These are phyloP conservation scores for Ophiostoma ips DNA, from an alignment of 2,329 filamentous ascomycete genomes.

Conservation along the genomic window DNA sequence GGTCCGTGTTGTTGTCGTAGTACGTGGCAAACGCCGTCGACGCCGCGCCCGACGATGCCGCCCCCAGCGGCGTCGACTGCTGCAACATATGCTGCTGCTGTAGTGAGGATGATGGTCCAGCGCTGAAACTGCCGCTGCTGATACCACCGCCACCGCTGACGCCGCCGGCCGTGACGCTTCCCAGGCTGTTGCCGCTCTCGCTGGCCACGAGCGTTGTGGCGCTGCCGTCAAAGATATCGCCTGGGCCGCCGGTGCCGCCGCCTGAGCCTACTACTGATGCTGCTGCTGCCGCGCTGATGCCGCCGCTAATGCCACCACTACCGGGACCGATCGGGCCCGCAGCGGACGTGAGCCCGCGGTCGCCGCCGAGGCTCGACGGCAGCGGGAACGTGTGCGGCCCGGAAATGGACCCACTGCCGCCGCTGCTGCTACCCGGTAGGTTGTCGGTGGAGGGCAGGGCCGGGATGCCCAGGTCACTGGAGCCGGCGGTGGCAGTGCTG, in stretches of 20 bases:
- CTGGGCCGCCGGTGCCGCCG: too few species aligned
- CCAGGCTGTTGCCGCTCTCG: slow-evolving; percentile 13
- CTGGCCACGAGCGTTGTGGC: slow-evolving; percentile 10
- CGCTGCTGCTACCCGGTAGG: not conserved
- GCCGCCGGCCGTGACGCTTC: slow-evolving; percentile 13
- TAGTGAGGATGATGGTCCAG: too few species aligned
- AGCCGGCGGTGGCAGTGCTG: slow-evolving; percentile 30
- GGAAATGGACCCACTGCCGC: slow-evolving; percentile 11
- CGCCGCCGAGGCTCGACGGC: not conserved
- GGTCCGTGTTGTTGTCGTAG: slow-evolving; percentile 48
- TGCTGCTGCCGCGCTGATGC: slow-evolving; percentile 29
- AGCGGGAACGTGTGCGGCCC: not conserved
- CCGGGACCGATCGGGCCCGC: slow-evolving; percentile 13
- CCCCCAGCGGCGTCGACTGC: slow-evolving; percentile 2
- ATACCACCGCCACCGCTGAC: slow-evolving; percentile 7
- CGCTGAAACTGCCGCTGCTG: slow-evolving; percentile 18
- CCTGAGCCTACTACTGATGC: slow-evolving; percentile 11
- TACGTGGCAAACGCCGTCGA: slow-evolving; percentile 21
- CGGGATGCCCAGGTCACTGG: not conserved
- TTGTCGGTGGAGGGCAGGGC: not conserved
- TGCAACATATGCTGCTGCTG: not conserved
- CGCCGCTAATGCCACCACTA: slow-evolving; percentile 30
- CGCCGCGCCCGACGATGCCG: slow-evolving; percentile 17
- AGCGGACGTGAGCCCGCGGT: slow-evolving; percentile 3
- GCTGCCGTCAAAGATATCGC: slow-evolving; percentile 10